Evolutionary conservation across 768 basidiomycete species (phyloP).

Genomic region (Candolleomyces efflorescens): DNA sequence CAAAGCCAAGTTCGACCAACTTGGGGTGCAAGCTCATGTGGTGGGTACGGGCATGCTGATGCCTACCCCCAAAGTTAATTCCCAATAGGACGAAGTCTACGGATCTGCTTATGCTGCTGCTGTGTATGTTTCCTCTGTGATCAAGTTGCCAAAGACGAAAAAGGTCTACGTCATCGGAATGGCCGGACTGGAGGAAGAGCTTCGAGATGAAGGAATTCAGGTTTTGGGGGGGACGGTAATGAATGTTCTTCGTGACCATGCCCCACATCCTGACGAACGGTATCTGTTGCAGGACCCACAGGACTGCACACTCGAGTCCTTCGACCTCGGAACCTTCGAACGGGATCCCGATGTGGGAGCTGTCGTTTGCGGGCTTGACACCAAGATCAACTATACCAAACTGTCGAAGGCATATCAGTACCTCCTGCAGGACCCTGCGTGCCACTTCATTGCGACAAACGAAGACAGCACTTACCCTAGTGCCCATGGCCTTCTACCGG

Average conservation of each 20-base stretch:
- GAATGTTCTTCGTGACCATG: conserved; percentile 2
- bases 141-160: conserved; percentile 86
- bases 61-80: conserved; percentile 1
- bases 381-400: conserved; percentile 88
- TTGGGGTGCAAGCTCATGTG: conserved; percentile 80
- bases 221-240: conserved; percentile 80
- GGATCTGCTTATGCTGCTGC: conserved; percentile 82
- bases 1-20: conserved; percentile 87
- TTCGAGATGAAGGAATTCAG: conserved; percentile 79
- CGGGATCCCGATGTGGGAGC: conserved; percentile 78
- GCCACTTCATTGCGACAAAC: conserved; percentile 88
- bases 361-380: conserved; percentile 92
- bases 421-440: conserved; percentile 72
- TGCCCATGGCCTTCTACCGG: conserved; percentile 69
- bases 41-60: conserved; percentile 43
- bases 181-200: conserved; percentile 88
- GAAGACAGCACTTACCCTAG: conserved; percentile 89
- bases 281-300: conserved; percentile 61
- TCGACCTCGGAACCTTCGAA: conserved; percentile 29
- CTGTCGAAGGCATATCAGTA: conserved; percentile 90
- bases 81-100: conserved; percentile 84
- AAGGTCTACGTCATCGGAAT: conserved; percentile 96
- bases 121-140: conserved; percentile 79
- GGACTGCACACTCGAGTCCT: conserved; percentile 70
- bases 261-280: conserved; percentile 3